These are phyloP conservation scores for Colletotrichum tanaceti DNA, from an alignment of 2,329 filamentous ascomycete genomes.

Conservation along the genomic window DNA sequence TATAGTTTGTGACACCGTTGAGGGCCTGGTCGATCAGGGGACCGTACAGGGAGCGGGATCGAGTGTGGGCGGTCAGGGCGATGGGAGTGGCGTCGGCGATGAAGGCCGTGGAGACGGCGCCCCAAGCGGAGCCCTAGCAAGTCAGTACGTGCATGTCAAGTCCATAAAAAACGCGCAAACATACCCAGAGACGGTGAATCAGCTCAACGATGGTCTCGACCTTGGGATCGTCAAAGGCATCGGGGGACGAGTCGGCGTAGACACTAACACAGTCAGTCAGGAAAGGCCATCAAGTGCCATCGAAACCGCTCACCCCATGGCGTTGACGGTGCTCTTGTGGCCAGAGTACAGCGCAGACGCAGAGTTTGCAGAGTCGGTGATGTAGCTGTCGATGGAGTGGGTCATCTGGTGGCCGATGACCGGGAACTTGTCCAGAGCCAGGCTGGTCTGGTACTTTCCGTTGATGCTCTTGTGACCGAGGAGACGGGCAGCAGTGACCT, in stretches of 20 bases:
- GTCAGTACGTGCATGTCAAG: not conserved
- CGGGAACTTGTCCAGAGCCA: conserved; percentile 86
- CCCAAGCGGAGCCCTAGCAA: conserved; percentile 64
- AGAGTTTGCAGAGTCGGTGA: conserved; percentile 88
- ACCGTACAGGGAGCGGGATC: conserved; percentile 75
- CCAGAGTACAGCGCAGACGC: conserved; percentile 84
- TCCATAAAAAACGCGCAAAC: conserved; percentile 47
- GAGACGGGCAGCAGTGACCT: conserved; percentile 81
- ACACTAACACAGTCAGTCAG: conserved; percentile 56
- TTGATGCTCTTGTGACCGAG: conserved; percentile 87
- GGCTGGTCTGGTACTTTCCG: conserved; percentile 80
- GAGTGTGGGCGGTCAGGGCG: conserved; percentile 78
- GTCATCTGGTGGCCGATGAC: conserved; percentile 91
- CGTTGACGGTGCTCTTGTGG: conserved; percentile 86
- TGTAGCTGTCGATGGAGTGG: conserved; percentile 85
- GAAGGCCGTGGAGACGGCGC: conserved; percentile 82
- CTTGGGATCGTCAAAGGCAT: conserved; percentile 85
- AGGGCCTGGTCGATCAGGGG: conserved; percentile 81
- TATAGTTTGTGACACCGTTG: conserved; percentile 81
- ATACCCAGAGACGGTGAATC: conserved; percentile 75
- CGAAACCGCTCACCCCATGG: conserved; percentile 67
- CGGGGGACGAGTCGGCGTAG: conserved; percentile 80
- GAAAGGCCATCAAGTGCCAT: too few relatives aligned
- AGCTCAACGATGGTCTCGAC: conserved; percentile 86
- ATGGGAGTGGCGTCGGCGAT: conserved; percentile 86